Evolutionary conservation across 352 stramenopile species (phyloP), one percentile per base, ranked within the genome.

Genomic region (Bremia lactucae): DNA sequence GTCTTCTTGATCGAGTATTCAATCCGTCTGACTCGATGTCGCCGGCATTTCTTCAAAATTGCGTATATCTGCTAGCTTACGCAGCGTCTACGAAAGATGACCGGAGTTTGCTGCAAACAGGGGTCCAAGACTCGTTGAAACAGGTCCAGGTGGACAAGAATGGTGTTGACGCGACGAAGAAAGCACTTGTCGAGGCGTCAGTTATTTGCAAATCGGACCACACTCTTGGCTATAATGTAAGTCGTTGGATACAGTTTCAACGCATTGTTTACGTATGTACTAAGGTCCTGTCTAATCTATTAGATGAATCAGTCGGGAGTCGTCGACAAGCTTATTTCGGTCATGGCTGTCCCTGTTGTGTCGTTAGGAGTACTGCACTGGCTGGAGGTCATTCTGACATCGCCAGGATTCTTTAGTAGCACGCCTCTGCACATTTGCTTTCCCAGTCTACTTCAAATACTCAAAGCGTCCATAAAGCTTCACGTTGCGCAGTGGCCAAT

Each of bases 241-340:
- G 72, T 67, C n/a, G n/a, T n/a, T n/a, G n/a, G n/a, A n/a, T n/a
- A n/a, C n/a, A n/a, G n/a, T n/a, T n/a, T n/a, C n/a, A n/a, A n/a
- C n/a, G n/a, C n/a, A n/a, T n/a, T n/a, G n/a, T n/a, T n/a, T n/a
- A n/a, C n/a, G n/a, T n/a, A n/a, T n/a, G n/a, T n/a, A n/a, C n/a
- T n/a, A n/a, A n/a, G n/a, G n/a, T n/a, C n/a, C n/a, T n/a, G n/a
- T n/a, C n/a, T n/a, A n/a, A 39, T 6, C 31, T 16, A 31, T 36
- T 37, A 91, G 79, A 93, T 93, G 80, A 89, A 87, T 39, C 73
- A 87, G 44, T 83, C 76, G 2, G 80, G 77, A 28, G 77, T 87
- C 3, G 75, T 93, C 4, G 73, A 93, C 35, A 86, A 80, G 31
- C 46, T 93, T 19, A 72, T 76, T 11, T 74, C 65, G 13, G 69